These are phyloP conservation scores for Fagus crenata DNA, from an alignment of 306 rosid genomes.

Conservation along the genomic window DNA sequence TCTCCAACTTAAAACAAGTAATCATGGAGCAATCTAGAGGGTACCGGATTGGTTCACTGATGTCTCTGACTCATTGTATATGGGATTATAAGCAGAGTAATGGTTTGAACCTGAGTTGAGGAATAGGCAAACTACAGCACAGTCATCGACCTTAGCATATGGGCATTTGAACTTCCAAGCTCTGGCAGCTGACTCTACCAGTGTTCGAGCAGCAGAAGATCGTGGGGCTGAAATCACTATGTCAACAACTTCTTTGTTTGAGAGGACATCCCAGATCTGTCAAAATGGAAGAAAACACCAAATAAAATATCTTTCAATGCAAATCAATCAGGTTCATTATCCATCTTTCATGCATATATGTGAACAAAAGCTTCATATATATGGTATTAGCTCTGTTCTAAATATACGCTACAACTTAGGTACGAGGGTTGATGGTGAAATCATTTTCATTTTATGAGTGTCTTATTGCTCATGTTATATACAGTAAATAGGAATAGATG, in stretches of 20 bases:
- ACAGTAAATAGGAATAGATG: neutral
- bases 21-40: slow-evolving; percentile 22
- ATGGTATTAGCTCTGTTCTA: neutral
- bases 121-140: slow-evolving; percentile 83
- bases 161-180: slow-evolving; percentile 65
- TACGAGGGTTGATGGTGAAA: neutral
- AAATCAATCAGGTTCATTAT: neutral
- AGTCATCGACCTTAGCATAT: slow-evolving; percentile 63
- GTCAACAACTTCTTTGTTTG: slow-evolving; percentile 66
- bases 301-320: neutral
- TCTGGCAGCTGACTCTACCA: slow-evolving; percentile 62
- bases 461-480: no score
- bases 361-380: neutral
- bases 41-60: slow-evolving; percentile 13
- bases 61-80: slow-evolving; percentile 28
- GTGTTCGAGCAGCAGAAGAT: slow-evolving; percentile 49
- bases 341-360: neutral
- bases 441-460: no score
- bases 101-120: slow-evolving; percentile 43
- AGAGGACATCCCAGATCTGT: slow-evolving; percentile 87
- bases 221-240: slow-evolving; percentile 62
- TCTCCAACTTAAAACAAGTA: slow-evolving; percentile 27
- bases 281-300: slow-evolving; percentile 8
- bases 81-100: slow-evolving; percentile 18
- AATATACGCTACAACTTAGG: neutral